Percentiles rank a stretch among this genome's conserved stretches.
Conservation (phyloP, 805 yeast species). For the Metschnikowia koreensis region DNA sequence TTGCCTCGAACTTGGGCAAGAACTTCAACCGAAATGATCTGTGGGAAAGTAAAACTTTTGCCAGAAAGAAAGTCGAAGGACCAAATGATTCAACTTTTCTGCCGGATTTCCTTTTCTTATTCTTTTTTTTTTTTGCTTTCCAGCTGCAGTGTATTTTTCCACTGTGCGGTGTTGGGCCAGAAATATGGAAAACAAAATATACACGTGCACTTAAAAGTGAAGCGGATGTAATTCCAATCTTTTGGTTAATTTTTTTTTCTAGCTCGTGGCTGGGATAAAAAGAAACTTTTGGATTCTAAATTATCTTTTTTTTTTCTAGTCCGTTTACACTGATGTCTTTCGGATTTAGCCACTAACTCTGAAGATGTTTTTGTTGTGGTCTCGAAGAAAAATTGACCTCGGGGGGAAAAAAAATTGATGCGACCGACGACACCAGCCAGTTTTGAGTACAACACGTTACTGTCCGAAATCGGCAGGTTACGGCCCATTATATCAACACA, state of each 20-base stretch:
- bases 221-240: not conserved
- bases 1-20: not conserved
- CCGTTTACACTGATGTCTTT: too few relatives aligned
- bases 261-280: not conserved
- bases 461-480: conserved; percentile 4
- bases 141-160: not conserved
- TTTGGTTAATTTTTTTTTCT: too few relatives aligned
- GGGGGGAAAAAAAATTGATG: conserved; percentile 13
- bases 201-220: not conserved
- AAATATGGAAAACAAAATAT: not conserved
- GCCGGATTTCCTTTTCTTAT: not conserved
- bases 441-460: conserved; percentile 22
- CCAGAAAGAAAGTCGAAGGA: too few relatives aligned
- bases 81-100: too few relatives aligned
- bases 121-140: too few relatives aligned
- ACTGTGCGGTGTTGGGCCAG: not conserved
- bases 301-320: not conserved
- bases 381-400: not conserved
- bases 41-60: too few relatives aligned
- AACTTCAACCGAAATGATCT: not conserved
- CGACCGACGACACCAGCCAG: conserved; percentile 16
- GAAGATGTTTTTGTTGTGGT: not conserved
- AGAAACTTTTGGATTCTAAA: too few relatives aligned
- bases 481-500: not conserved
- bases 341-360: not conserved